Base-by-base conservation (phyloP, 306 rosid genomes). In the Castanea mollissima region DNA sequence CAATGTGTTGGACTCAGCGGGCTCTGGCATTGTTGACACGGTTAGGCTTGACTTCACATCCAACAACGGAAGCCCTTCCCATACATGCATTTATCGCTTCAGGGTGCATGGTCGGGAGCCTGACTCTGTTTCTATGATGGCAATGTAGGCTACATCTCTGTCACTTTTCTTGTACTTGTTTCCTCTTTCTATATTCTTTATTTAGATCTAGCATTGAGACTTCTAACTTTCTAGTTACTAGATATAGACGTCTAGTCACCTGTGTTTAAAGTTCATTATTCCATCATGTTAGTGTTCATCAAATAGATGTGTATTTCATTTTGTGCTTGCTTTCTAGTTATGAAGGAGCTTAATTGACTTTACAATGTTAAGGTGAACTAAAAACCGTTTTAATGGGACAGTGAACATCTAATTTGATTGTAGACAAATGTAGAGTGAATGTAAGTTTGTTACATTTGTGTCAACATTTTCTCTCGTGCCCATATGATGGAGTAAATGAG, bases 1-100 rank as follows among this genome's bases (percentile, higher is more conserved):
- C 81, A 64, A 86, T 55, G 88, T 90, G 63, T 52, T 86, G 81
- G 83, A 80, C 60, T 87, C 90, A 4, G 81, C 86, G 1, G 81
- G 82, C 34, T 52, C 88, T 14, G 75, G 85, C 34, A 74, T 88
- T 27, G 67, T 96, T 2, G 88, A 96, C 89, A 91, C 89, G 2
- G 82, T 96, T 52, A 87, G 94, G 91, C 87, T 96, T 6, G 98
- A 91, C 71, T 93, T 93, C 86, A 88, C 90, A 1, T 93, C 98
- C 49, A 93, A 96, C 89, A 91, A 96, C 14, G 97, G 98, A 79
- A 90, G 88, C 86, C 81, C 95, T 46, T 91, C 99, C 0, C 98
- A 93, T 74, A 96, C 99, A 18, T 93, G 98, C 89, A 91, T 93
- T 79, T 96, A 96, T 80, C 99, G 99, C 19, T 82, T 96, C 60